Percentiles rank a stretch among this genome's conserved stretches.
Conservation (phyloP, 441 rosid species). For the Euphorbia celastroides region DNA sequence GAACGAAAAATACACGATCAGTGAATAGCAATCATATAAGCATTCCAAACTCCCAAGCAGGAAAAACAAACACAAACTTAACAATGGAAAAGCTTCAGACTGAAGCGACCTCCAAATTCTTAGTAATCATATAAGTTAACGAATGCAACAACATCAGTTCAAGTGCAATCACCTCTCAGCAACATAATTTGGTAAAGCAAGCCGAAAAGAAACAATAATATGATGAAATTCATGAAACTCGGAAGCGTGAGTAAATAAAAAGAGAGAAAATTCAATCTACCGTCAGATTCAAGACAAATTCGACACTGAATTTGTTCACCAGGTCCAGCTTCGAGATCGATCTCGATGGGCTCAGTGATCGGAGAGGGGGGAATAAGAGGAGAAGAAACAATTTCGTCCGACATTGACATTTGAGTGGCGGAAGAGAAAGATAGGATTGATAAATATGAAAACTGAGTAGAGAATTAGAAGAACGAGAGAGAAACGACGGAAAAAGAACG, state of each 20-base stretch:
- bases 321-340: slow-evolving; percentile 98
- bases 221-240: background rate
- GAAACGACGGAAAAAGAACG: background rate
- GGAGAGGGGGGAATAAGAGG: slow-evolving; percentile 78
- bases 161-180: background rate
- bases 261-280: slow-evolving; percentile 29
- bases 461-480: background rate
- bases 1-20: background rate
- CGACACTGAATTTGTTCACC: slow-evolving; percentile 96
- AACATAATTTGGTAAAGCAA: background rate
- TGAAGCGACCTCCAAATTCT: background rate
- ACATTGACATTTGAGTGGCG: slow-evolving; percentile 38
- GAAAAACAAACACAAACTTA: background rate
- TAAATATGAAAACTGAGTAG: background rate
- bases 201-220: background rate
- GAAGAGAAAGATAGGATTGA: background rate
- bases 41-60: background rate
- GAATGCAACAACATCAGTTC: background rate
- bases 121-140: background rate
- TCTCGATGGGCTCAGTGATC: slow-evolving; percentile 64
- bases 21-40: background rate
- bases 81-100: slow-evolving; percentile 7
- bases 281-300: slow-evolving; percentile 96
- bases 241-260: background rate
- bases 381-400: slow-evolving; percentile 53